These are phyloP conservation scores for Pelargonium australe DNA, from an alignment of 441 rosid genomes.

Conservation along the genomic window DNA sequence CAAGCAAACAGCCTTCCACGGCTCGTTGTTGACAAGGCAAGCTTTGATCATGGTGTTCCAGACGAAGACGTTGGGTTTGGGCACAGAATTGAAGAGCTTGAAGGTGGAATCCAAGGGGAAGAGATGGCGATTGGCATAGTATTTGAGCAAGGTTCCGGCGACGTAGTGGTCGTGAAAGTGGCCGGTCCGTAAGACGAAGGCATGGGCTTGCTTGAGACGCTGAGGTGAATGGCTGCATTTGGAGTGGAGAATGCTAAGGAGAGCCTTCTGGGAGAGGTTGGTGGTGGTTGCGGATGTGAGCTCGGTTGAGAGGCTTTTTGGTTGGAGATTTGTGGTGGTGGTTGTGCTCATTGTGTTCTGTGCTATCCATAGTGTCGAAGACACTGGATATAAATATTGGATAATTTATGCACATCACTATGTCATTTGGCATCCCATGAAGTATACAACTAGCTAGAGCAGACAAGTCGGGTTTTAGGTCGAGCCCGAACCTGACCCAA, in stretches of 20 bases:
- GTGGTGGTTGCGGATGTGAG: background rate
- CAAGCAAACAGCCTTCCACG: conserved; percentile 21
- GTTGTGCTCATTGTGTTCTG: conserved; percentile 3
- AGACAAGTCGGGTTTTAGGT: too few relatives aligned
- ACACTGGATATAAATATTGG: too few relatives aligned
- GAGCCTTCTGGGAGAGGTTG: conserved; percentile 26
- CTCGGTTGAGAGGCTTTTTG: conserved; percentile 10
- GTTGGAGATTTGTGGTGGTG: conserved; percentile 26
- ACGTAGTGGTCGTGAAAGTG: conserved; percentile 30
- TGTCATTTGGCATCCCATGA: too few relatives aligned
- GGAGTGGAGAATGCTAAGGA: conserved; percentile 30
- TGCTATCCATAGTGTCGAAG: too few relatives aligned
- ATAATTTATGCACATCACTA: too few relatives aligned
- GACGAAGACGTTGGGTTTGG: conserved; percentile 37
- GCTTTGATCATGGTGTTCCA: conserved; percentile 32
- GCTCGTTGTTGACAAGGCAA: conserved; percentile 11
- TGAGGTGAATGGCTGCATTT: conserved; percentile 28
- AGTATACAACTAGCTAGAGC: too few relatives aligned
- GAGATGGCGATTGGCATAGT: conserved; percentile 20
- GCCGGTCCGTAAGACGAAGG: conserved; percentile 30
- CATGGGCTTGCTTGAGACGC: conserved; percentile 37
- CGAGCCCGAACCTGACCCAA: too few relatives aligned
- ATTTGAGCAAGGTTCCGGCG: conserved; percentile 28
- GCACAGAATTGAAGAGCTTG: conserved; percentile 31
- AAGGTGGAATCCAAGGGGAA: conserved; percentile 20